phyloP scores from a whole-genome alignment of 345 rosid genomes.

The Firmiana major region DNA sequence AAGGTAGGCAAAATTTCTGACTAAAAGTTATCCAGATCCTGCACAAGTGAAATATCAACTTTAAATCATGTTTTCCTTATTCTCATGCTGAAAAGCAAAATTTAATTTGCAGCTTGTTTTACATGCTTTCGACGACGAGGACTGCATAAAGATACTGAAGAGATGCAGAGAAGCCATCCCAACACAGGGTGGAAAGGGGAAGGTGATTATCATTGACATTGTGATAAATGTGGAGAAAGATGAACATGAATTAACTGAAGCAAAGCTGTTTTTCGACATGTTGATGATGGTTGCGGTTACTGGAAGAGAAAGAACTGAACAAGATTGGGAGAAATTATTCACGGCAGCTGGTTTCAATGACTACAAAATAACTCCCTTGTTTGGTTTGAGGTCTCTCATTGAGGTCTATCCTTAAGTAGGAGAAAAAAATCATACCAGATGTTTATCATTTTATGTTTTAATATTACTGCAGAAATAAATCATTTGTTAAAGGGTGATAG shows the following conservation, averaged over 20 bases:
- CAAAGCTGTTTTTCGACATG: constrained; percentile 42
- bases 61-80: neutral
- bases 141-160: constrained; percentile 40
- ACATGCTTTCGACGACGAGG: constrained; percentile 43
- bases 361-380: constrained; percentile 13
- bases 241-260: constrained; percentile 12
- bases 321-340: constrained; percentile 11
- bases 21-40: too few relatives aligned
- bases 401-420: constrained; percentile 16
- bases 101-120: constrained; percentile 23
- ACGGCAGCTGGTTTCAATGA: constrained; percentile 8
- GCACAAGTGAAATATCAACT: too few relatives aligned
- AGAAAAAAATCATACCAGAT: neutral
- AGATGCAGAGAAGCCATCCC: constrained; percentile 36
- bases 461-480: neutral
- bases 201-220: constrained; percentile 33
- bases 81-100: neutral
- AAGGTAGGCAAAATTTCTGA: constrained; percentile 29
- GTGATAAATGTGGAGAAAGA: constrained; percentile 34
- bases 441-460: neutral
- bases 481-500: neutral
- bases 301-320: constrained; percentile 10
- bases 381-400: constrained; percentile 10
- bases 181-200: constrained; percentile 7
- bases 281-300: constrained; percentile 32